Percentiles rank a stretch among this genome's conserved stretches.
Conservation (phyloP, 805 yeast genomes). For the Sugiyamaella valdiviana region DNA sequence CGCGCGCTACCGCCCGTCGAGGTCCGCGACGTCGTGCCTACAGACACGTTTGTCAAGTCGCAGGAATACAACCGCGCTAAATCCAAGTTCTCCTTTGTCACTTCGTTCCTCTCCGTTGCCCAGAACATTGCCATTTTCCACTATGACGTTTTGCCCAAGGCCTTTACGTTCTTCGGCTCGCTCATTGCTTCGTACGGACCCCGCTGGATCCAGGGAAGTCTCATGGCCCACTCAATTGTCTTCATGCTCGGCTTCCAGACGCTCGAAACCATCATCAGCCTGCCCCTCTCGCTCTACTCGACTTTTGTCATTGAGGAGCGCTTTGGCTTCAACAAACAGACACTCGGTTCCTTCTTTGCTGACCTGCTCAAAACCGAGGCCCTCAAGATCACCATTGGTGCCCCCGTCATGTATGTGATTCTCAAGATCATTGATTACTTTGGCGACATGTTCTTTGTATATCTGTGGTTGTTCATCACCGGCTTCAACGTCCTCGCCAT, state of each 20-base stretch:
- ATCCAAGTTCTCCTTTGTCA: constrained; percentile 57
- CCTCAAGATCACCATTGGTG: constrained; percentile 54
- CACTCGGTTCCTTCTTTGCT: constrained; percentile 60
- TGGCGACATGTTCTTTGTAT: constrained; percentile 68
- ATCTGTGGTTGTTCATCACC: constrained; percentile 66
- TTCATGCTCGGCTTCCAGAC: constrained; percentile 49
- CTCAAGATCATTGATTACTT: constrained; percentile 74
- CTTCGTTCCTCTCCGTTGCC: constrained; percentile 44
- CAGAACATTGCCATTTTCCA: constrained; percentile 55
- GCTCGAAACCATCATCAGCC: constrained; percentile 45
- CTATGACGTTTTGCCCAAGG: constrained; percentile 55
- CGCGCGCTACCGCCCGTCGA: constrained; percentile 57
- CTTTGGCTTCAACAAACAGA: constrained; percentile 88
- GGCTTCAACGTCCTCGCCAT: constrained; percentile 65
- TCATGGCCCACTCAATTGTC: constrained; percentile 63
- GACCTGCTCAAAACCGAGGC: constrained; percentile 61
- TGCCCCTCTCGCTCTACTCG: constrained; percentile 51
- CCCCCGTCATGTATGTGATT: constrained; percentile 67
- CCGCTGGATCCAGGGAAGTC: constrained; percentile 38
- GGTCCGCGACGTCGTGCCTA: constrained; percentile 60
- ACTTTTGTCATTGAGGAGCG: constrained; percentile 87
- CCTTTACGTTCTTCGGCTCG: constrained; percentile 50
- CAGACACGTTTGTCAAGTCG: constrained; percentile 68
- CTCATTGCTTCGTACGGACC: constrained; percentile 28
- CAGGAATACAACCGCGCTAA: constrained; percentile 77